Conservation (phyloP, 1,139 yeast genomes). For the Yamadazyma dushanensis region DNA sequence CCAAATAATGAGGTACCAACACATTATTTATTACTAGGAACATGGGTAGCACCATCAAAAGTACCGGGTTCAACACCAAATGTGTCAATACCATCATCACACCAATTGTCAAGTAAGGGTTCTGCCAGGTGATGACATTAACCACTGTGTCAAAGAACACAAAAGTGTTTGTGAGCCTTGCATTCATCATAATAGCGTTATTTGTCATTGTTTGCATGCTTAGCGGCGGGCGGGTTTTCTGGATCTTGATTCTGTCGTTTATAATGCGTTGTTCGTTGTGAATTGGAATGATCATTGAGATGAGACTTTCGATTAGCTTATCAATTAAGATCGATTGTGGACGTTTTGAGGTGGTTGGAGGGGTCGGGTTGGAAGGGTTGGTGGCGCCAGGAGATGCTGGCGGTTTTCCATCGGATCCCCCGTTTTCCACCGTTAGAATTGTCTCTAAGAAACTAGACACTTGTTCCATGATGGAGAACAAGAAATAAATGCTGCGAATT, state of each 20-base stretch:
- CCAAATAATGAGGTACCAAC: slow-evolving; percentile 69
- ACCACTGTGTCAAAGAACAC: slow-evolving; percentile 57
- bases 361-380: background rate
- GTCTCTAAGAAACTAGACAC: slow-evolving; percentile 31
- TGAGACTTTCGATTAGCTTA: slow-evolving; percentile 65
- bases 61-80: slow-evolving; percentile 61
- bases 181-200: slow-evolving; percentile 65
- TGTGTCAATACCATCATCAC: slow-evolving; percentile 56
- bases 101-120: slow-evolving; percentile 63
- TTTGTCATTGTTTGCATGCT: slow-evolving; percentile 70
- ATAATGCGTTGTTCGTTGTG: slow-evolving; percentile 45
- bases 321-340: slow-evolving; percentile 52
- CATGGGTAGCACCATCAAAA: slow-evolving; percentile 55
- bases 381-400: background rate
- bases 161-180: slow-evolving; percentile 64
- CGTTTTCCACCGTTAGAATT: slow-evolving; percentile 25
- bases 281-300: slow-evolving; percentile 71
- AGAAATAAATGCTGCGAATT: background rate
- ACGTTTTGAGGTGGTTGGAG: background rate
- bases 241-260: slow-evolving; percentile 54
- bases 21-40: slow-evolving; percentile 53
- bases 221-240: slow-evolving; percentile 64
- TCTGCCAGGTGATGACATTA: slow-evolving; percentile 60
- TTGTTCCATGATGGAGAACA: slow-evolving; percentile 24
- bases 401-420: slow-evolving; percentile 5